A percentile compares a stretch with the other conserved stretches of the same genome.
phyloP scores from a whole-genome alignment of 2,329 filamentous ascomycete species.

The Botrytis hyacinthi region DNA sequence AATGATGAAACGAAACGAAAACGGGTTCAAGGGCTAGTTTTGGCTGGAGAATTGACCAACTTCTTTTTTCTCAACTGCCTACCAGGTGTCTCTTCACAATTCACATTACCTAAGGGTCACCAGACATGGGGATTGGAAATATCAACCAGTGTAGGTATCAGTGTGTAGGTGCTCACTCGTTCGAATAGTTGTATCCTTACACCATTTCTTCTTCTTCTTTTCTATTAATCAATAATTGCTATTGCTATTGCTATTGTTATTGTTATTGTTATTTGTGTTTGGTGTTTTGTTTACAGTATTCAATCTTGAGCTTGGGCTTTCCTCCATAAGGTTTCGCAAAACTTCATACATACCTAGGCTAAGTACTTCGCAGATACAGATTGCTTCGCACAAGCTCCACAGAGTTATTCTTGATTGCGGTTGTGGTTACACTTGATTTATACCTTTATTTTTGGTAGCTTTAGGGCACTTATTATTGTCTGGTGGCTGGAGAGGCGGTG shows the following conservation, averaged over 20 bases:
- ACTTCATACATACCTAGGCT: background rate
- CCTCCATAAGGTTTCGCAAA: background rate
- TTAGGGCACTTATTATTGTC: background rate
- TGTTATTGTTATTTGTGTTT: background rate
- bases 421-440: background rate
- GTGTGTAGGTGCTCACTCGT: background rate
- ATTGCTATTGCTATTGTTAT: background rate
- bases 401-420: background rate
- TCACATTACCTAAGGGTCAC: background rate
- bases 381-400: background rate
- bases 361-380: background rate
- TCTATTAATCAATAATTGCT: background rate
- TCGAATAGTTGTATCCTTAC: background rate
- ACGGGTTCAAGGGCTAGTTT: background rate
- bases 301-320: background rate
- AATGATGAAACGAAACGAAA: background rate
- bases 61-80: background rate
- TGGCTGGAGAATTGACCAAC: background rate
- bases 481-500: slow-evolving; percentile 2
- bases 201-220: background rate
- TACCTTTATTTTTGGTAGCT: background rate
- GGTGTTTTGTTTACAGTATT: background rate
- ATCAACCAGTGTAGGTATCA: background rate
- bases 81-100: background rate
- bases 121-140: background rate